A percentile compares a stretch with the other conserved stretches of the same genome.
phyloP scores from a whole-genome alignment of 192 early-diverging fungal species.

The Coemansia pectinata region DNA sequence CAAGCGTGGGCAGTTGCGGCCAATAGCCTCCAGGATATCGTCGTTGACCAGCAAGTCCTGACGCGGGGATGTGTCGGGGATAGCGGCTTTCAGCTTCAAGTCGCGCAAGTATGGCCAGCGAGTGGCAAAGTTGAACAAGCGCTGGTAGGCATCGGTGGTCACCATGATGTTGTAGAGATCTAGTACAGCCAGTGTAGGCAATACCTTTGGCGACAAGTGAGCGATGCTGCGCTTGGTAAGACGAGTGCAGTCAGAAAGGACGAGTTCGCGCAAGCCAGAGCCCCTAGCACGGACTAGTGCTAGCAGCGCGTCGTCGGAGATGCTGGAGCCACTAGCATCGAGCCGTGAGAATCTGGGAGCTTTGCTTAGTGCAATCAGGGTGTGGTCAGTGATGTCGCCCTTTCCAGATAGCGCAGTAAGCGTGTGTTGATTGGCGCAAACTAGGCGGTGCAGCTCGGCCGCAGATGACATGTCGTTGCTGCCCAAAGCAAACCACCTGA shows the following conservation, averaged over 20 bases:
- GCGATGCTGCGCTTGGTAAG: slow-evolving; percentile 42
- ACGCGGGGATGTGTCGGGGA: slow-evolving; percentile 35
- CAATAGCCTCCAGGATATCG: slow-evolving; percentile 51
- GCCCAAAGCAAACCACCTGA: slow-evolving; percentile 48
- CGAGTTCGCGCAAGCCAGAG: slow-evolving; percentile 28
- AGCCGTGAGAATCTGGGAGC: slow-evolving; percentile 30
- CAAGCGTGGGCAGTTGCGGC: slow-evolving; percentile 45
- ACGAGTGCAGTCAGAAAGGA: slow-evolving; percentile 46
- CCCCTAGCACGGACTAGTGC: slow-evolving; percentile 27
- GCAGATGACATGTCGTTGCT: slow-evolving; percentile 54
- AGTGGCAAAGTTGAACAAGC: slow-evolving; percentile 39
- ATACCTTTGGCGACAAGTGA: slow-evolving; percentile 31
- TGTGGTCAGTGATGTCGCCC: slow-evolving; percentile 35
- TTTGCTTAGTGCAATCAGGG: slow-evolving; percentile 28
- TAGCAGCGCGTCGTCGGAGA: slow-evolving; percentile 41
- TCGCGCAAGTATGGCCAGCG: slow-evolving; percentile 50
- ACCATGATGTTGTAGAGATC: slow-evolving; percentile 54
- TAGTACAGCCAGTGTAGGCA: slow-evolving; percentile 30
- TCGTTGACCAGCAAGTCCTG: slow-evolving; percentile 52
- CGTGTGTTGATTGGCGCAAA: slow-evolving; percentile 25
- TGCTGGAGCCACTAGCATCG: slow-evolving; percentile 44
- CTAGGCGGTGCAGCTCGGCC: slow-evolving; percentile 21
- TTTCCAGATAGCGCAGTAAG: slow-evolving; percentile 29
- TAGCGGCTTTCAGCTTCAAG: slow-evolving; percentile 49
- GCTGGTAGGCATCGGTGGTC: slow-evolving; percentile 45